phyloP scores from a whole-genome alignment of 805 yeast species.

The Pichia rugopelliculosa region DNA sequence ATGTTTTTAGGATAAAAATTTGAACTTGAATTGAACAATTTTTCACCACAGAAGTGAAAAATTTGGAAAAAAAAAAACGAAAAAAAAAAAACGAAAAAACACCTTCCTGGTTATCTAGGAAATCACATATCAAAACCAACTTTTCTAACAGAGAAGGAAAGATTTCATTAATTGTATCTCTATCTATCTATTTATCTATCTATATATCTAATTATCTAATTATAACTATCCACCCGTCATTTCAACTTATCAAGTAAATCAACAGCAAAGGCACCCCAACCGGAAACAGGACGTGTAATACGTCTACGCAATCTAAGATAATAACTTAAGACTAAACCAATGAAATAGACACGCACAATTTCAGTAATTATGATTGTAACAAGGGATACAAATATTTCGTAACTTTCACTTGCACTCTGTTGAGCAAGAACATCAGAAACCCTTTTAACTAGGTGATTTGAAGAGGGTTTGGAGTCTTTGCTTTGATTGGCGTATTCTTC shows the following conservation, averaged over 20 bases:
- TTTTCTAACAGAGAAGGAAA: too few species aligned
- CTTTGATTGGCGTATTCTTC: conserved; percentile 3
- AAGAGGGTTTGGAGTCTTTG: background rate
- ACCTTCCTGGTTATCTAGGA: too few species aligned
- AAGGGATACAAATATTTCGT: conserved; percentile 52
- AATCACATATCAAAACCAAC: too few species aligned
- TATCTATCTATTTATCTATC: too few species aligned
- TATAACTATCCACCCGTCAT: background rate
- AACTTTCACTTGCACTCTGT: conserved; percentile 57
- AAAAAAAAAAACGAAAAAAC: too few species aligned
- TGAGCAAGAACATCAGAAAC: conserved; percentile 27
- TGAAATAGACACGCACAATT: conserved; percentile 50
- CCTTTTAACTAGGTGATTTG: conserved; percentile 8
- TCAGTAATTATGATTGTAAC: conserved; percentile 42
- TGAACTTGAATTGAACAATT: too few species aligned
- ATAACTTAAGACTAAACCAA: conserved; percentile 40
- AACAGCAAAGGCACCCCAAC: background rate
- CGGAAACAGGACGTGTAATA: conserved; percentile 5
- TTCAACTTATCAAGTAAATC: conserved; percentile 5
- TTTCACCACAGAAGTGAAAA: too few species aligned
- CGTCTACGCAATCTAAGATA: conserved; percentile 8
- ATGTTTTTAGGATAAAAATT: too few species aligned
- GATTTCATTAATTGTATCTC: background rate
- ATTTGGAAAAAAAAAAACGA: too few species aligned
- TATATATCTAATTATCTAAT: too few species aligned